Evolutionary conservation across 2,329 filamentous ascomycete genomes (phyloP).

Genomic region (Cryoendolithus antarcticus): DNA sequence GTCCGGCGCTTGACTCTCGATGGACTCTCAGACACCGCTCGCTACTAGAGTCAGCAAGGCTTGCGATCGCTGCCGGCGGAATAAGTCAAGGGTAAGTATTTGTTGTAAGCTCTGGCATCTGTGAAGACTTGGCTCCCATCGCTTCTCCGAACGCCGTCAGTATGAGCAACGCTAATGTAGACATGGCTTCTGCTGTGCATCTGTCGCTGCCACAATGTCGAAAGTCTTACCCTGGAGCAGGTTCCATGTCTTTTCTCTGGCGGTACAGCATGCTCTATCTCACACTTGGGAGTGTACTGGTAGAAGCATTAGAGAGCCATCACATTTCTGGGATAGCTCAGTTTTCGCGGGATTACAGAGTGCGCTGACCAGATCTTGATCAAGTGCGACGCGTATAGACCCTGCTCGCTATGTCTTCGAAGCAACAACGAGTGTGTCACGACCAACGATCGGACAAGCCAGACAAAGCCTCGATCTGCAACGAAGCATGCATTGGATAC

Average conservation of each 20-base stretch:
- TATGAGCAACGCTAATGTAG: no score
- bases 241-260: no score
- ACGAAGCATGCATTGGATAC: background rate
- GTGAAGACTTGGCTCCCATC: no score
- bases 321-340: background rate
- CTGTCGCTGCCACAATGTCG: no score
- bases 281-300: no score
- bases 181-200: no score
- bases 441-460: background rate
- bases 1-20: no score
- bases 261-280: no score
- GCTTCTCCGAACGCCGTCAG: background rate
- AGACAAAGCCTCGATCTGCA: background rate
- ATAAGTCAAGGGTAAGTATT: conserved; percentile 20
- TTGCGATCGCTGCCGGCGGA: conserved; percentile 22
- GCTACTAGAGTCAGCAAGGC: conserved; percentile 16
- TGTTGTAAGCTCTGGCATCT: background rate
- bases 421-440: conserved; percentile 23
- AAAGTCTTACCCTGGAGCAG: no score
- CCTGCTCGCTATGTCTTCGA: conserved; percentile 24
- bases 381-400: conserved; percentile 24
- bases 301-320: no score
- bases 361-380: background rate
- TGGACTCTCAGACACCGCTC: background rate
- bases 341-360: background rate